Evolutionary conservation across 352 stramenopile genomes (phyloP), one percentile per base, ranked within the genome.

Genomic region (Phytophthora citrophthora): DNA sequence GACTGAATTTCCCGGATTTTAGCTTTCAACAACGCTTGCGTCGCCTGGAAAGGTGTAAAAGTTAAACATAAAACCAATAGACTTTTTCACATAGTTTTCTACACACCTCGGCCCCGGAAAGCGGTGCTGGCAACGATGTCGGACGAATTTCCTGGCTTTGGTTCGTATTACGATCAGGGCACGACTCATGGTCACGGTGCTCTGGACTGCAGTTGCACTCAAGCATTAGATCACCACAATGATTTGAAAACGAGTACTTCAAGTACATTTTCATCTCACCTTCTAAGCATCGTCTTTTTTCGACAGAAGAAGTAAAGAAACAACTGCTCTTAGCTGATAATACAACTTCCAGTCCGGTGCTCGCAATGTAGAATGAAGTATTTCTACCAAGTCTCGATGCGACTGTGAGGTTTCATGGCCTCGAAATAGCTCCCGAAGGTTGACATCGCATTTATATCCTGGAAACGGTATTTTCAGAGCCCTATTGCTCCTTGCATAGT

Each of bases 1-100:
- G 85, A 80, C 52, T 95, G 85, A 54, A 95, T 93, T 58, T 93
- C 63, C 0, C 81, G 75, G 59, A 95, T 95, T 45, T 91, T 81
- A 4, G 70, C 72, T 63, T 95, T 93, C 39, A 95, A 31, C 12
- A 71, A 48, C 3, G 77, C 69, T 58, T 89, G 82, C 18, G 61
- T 76, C n/a, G 84, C 74, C 79, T 90, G 20, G 38, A 59, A 50
- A 47, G 20, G 20, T 23, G 27, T 38, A 40, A 8, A 24, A 15
- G 46, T 24, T 40, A 27, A 5, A 27, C 24, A 27, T 5, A 27
- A 27, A 27, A 2, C 2, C 13, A 12, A n/a, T n/a, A n/a, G n/a
- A n/a, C n/a, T n/a, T n/a, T n/a, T n/a, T n/a, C n/a, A n/a, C n/a
- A n/a, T n/a, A n/a, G n/a, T n/a, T n/a, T n/a, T n/a, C n/a, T n/a